Percentiles rank a stretch among this genome's conserved stretches.
These are phyloP conservation scores for Pseudognaphalium luteoalbum DNA, from an alignment of 129 eudicot species.

Conservation along the genomic window DNA sequence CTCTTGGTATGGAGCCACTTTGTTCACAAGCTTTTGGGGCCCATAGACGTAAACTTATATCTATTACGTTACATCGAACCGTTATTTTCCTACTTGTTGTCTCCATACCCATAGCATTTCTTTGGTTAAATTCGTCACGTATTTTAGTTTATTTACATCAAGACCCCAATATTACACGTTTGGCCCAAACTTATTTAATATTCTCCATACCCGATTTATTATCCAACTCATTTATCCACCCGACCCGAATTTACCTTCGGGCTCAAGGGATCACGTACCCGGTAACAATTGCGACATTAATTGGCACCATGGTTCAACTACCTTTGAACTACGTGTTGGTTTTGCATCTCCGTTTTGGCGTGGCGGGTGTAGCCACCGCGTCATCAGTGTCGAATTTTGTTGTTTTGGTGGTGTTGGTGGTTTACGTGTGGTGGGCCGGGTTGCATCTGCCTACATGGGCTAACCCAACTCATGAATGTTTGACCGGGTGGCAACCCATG, in stretches of 20 bases:
- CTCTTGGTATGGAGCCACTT: slow-evolving; percentile 54
- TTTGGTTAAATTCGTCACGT: slow-evolving; percentile 42
- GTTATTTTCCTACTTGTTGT: slow-evolving; percentile 30
- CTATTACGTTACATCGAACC: slow-evolving; percentile 39
- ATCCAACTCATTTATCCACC: slow-evolving; percentile 49
- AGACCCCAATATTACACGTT: slow-evolving; percentile 33
- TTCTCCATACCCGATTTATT: slow-evolving; percentile 51
- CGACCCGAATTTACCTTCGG: slow-evolving; percentile 56
- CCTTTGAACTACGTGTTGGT: slow-evolving; percentile 38
- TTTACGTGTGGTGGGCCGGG: slow-evolving; percentile 40
- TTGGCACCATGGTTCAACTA: slow-evolving; percentile 35
- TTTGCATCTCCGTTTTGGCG: slow-evolving; percentile 33
- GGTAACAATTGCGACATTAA: slow-evolving; percentile 30
- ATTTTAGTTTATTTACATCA: slow-evolving; percentile 36
- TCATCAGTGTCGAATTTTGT: slow-evolving; percentile 40
- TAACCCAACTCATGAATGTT: slow-evolving; percentile 40
- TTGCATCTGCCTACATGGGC: slow-evolving; percentile 46
- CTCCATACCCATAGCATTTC: slow-evolving; percentile 42
- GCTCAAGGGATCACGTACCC: slow-evolving; percentile 62
- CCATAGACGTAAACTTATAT: slow-evolving; percentile 25
- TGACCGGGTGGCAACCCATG: slow-evolving; percentile 52
- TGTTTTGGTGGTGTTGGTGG: slow-evolving; percentile 31
- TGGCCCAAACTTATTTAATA: slow-evolving; percentile 37
- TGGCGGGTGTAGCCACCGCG: slow-evolving; percentile 57
- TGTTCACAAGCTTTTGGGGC: slow-evolving; percentile 57